Conservation (phyloP, 2,329 filamentous ascomycete species). For the Colletotrichum lupini region DNA sequence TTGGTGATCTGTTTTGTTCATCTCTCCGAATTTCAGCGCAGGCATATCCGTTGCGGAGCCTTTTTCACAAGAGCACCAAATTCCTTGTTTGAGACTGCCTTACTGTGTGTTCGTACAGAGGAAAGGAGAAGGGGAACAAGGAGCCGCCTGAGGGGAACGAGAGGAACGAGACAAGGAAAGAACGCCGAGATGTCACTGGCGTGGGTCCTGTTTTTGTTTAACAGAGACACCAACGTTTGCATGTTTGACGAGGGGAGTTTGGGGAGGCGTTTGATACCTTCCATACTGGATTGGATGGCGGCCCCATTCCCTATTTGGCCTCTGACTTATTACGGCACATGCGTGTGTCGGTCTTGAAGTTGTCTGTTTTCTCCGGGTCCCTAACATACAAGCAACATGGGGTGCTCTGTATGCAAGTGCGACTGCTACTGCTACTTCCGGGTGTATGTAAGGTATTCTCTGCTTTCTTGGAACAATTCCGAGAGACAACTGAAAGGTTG, state of each 20-base stretch:
- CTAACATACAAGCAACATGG: no score
- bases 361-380: not conserved
- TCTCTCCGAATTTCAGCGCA: not conserved
- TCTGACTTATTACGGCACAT: not conserved
- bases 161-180: not conserved
- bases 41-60: not conserved
- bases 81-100: no score
- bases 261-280: not conserved
- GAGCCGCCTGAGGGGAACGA: not conserved
- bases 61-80: not conserved
- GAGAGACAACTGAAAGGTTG: not conserved
- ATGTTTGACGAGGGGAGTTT: not conserved
- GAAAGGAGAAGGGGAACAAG: not conserved
- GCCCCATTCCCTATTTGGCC: not conserved
- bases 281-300: not conserved
- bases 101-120: not conserved
- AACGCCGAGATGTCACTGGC: slow-evolving; percentile 1
- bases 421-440: no score
- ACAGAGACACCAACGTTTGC: slow-evolving; percentile 1
- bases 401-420: not conserved
- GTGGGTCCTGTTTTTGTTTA: slow-evolving; percentile 6
- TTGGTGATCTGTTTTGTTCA: not conserved
- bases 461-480: not conserved
- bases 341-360: no score
- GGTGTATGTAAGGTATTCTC: not conserved